phyloP scores from a whole-genome alignment of 2,329 filamentous ascomycete genomes.

The Aspergillus versicolor region DNA sequence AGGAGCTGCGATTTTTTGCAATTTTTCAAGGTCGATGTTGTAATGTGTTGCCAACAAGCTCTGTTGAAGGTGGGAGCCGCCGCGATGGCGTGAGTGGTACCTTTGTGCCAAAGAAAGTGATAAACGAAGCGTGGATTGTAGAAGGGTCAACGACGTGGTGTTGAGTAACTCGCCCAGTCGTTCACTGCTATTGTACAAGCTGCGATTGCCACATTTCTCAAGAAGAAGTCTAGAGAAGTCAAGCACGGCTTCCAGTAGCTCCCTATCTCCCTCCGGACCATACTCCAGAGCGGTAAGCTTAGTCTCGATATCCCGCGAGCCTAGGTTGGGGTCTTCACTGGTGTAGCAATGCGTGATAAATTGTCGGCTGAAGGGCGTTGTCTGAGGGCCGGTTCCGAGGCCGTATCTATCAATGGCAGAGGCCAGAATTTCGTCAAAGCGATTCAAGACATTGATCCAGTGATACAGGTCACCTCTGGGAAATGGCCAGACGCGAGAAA shows the following conservation, averaged over 20 bases:
- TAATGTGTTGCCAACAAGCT: slow-evolving; percentile 81
- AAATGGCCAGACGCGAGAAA: slow-evolving; percentile 90
- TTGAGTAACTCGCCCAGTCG: slow-evolving; percentile 87
- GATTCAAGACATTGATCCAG: slow-evolving; percentile 93
- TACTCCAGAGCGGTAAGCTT: slow-evolving; percentile 64
- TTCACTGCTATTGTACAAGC: slow-evolving; percentile 90
- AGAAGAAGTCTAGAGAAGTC: slow-evolving; percentile 83
- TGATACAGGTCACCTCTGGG: slow-evolving; percentile 95
- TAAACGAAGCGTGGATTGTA: slow-evolving; percentile 76
- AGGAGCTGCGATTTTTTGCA: slow-evolving; percentile 78
- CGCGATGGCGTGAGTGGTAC: slow-evolving; percentile 85
- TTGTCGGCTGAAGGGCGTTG: slow-evolving; percentile 63
- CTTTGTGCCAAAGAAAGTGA: slow-evolving; percentile 84
- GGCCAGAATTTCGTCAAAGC: slow-evolving; percentile 87
- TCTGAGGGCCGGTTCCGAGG: slow-evolving; percentile 77
- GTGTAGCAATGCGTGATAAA: slow-evolving; percentile 45
- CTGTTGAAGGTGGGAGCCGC: slow-evolving; percentile 66
- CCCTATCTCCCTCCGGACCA: slow-evolving; percentile 71
- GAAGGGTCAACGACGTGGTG: slow-evolving; percentile 75
- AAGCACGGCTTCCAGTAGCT: slow-evolving; percentile 76
- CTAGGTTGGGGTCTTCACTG: slow-evolving; percentile 60
- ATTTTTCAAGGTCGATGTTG: slow-evolving; percentile 69
- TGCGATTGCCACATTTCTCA: slow-evolving; percentile 94
- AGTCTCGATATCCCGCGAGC: slow-evolving; percentile 53
- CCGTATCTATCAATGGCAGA: slow-evolving; percentile 77